A percentile compares a stretch with the other conserved stretches of the same genome.
Conservation (phyloP, 176 grass and related monocot genomes). For the Avena insularis region DNA sequence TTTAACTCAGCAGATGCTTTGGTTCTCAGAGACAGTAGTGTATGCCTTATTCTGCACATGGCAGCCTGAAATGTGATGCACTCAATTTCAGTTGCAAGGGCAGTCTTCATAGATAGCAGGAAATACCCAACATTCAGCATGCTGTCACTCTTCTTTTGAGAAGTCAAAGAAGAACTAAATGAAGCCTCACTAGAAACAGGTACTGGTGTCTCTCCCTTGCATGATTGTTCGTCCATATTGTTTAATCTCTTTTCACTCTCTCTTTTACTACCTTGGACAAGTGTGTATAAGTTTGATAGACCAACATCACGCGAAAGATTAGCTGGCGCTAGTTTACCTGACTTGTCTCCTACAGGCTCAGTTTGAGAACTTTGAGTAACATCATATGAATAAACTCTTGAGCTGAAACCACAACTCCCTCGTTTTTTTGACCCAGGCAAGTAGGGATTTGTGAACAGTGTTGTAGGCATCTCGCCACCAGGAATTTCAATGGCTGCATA, state of each 20-base stretch:
- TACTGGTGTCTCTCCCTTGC: conserved; percentile 57
- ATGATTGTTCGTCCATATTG: conserved; percentile 49
- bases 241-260: conserved; percentile 57
- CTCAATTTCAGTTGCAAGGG: conserved; percentile 87
- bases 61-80: conserved; percentile 90
- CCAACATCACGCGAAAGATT: conserved; percentile 51
- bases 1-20: conserved; percentile 63
- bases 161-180: conserved; percentile 54
- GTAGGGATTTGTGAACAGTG: conserved; percentile 79
- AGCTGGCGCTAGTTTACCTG: conserved; percentile 47
- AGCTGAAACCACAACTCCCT: conserved; percentile 74
- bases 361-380: conserved; percentile 56
- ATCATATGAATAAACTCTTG: conserved; percentile 81
- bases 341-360: conserved; percentile 68
- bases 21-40: conserved; percentile 69
- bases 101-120: conserved; percentile 81
- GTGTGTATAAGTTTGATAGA: conserved; percentile 77
- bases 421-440: conserved; percentile 73
- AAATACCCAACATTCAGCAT: conserved; percentile 66
- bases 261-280: conserved; percentile 71
- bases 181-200: conserved; percentile 59
- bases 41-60: conserved; percentile 93
- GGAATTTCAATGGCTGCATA: conserved; percentile 85
- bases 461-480: conserved; percentile 41
- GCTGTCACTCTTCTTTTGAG: conserved; percentile 74